Conservation (phyloP, 495 filamentous ascomycete species). For the Staphylotrichum tortipilum region DNA sequence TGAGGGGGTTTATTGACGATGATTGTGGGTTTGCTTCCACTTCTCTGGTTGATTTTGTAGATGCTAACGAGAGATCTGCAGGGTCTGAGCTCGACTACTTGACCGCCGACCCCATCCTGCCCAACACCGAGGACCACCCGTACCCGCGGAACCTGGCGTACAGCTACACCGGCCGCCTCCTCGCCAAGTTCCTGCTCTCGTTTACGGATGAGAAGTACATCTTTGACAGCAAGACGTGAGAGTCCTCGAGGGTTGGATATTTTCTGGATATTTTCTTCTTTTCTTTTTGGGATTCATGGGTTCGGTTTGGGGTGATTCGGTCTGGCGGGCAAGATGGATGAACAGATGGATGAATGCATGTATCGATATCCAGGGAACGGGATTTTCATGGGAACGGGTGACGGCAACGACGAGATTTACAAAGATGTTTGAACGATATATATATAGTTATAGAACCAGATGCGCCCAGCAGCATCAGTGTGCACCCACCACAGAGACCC, state of each 20-base stretch:
- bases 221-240: slow-evolving; percentile 12
- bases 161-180: slow-evolving; percentile 42
- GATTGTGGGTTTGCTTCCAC: slow-evolving; percentile 27
- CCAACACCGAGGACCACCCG: slow-evolving; percentile 34
- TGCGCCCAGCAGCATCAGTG: background rate
- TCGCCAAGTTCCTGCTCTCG: slow-evolving; percentile 41
- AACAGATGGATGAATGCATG: no score
- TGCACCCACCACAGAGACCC: background rate
- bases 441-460: background rate
- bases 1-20: slow-evolving; percentile 32
- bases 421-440: no score
- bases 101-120: slow-evolving; percentile 35
- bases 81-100: slow-evolving; percentile 41
- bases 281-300: background rate
- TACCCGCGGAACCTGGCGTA: slow-evolving; percentile 36
- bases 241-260: background rate
- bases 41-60: background rate
- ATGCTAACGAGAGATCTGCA: slow-evolving; percentile 19
- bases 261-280: background rate
- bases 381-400: no score
- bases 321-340: no score
- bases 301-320: no score
- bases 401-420: no score
- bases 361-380: no score
- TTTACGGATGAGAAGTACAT: slow-evolving; percentile 38